Conservation (phyloP, 78 protist genomes). For the Cavenderia fasciculata region DNA sequence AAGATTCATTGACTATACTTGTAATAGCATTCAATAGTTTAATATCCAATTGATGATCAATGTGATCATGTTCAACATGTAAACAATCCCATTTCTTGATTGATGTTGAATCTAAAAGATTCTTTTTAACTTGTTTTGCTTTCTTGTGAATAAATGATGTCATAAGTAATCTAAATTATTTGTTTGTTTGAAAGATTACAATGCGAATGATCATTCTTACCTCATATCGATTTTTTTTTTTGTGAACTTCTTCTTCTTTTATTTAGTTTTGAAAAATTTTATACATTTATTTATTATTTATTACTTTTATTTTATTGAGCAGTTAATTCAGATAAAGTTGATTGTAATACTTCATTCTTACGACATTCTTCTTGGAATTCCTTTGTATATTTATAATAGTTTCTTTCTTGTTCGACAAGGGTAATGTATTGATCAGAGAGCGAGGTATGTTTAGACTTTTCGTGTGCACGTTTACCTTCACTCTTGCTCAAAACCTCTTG, state of each 20-base stretch:
- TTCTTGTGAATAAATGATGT: conserved; percentile 41
- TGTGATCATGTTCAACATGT: conserved; percentile 29
- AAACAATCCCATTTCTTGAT: conserved; percentile 39
- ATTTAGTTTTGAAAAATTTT: neutral
- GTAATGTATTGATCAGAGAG: conserved; percentile 35
- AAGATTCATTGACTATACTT: neutral
- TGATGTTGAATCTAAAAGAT: neutral
- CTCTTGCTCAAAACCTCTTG: conserved; percentile 48
- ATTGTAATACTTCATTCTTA: conserved; percentile 40
- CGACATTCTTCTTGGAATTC: conserved; percentile 85
- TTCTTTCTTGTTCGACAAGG: conserved; percentile 86
- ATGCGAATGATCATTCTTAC: too few species aligned
- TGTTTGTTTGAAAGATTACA: too few species aligned
- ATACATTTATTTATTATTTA: too few species aligned
- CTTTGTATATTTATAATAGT: conserved; percentile 82
- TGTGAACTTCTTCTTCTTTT: neutral
- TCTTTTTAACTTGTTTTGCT: conserved; percentile 11
- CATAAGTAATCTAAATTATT: too few species aligned
- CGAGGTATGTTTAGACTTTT: conserved; percentile 3
- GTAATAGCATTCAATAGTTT: neutral
- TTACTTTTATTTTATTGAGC: neutral
- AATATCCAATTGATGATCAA: conserved; percentile 36
- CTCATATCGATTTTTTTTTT: neutral
- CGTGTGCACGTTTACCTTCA: conserved; percentile 39
- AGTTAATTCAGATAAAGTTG: conserved; percentile 38